Evolutionary conservation across 495 filamentous ascomycete genomes (phyloP), one percentile per base, ranked within the genome.

Genomic region (Astrocystis sublimbata): DNA sequence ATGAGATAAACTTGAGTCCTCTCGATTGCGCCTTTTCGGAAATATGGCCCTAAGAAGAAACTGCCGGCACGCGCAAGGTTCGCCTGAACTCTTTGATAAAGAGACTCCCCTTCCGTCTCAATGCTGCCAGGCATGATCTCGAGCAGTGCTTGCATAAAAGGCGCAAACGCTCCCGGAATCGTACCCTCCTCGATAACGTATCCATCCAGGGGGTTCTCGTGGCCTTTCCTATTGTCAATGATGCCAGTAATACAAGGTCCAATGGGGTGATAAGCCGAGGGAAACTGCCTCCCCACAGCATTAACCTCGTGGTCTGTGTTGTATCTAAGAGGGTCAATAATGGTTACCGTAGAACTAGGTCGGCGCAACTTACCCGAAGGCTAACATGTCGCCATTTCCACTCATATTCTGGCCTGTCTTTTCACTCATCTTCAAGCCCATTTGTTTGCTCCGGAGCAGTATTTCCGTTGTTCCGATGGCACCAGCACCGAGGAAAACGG

Each of bases 171-270:
- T 43, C 81, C 73, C 1, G 86, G 87, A 21, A 89, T 75, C 15
- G 84, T 80, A 4, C 88, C 86, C 65, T 90, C 86, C 66, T 89
- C 80, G 30, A 89, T 83, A 9, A 90, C 81, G 64, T 81, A 87
- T 21, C 86, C 87, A 71, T 86, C 81, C 15, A 89, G 71, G 4
- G 83, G 76, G 64, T 88, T 83, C 0, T 77, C 72, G n/a, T 79
- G 72, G 10, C 75, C 71, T 38, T 73, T 69, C 45, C 88, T 74
- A 68, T 81, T 82, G 68, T 89, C 86, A 52, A 90, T 88, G 46
- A 88, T 78, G 15, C 85, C 80, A 21, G 81, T 88, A 59, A 89
- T 88, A 15, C 83, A 85, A 36, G 88, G 87, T 0, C 87, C 86
- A n/a, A 86, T 74, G 2, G 84, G 85, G 42, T 78, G 73, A 53